Evolutionary conservation across 1,284 basidiomycete genomes (phyloP), one percentile per base, ranked within the genome.

Genomic region (Cutaneotrichosporon dermatis): DNA sequence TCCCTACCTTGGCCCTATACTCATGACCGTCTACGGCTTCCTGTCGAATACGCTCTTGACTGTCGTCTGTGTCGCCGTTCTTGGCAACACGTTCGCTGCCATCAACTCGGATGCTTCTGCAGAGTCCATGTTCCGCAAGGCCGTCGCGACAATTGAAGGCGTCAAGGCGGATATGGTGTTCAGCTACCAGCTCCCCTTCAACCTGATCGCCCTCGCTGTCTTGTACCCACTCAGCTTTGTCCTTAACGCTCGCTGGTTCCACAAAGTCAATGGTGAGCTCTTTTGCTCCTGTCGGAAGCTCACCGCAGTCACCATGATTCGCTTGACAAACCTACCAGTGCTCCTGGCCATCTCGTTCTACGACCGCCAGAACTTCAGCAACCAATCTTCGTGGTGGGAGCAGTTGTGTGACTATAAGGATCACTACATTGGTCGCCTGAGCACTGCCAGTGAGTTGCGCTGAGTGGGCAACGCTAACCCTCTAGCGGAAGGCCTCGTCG

Each of bases 81-180:
- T 97, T 16, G 92, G 91, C 7, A 90, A 96, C 73, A 97, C 93
- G 0, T 97, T 96, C 74, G 86, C 91, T 0, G 89, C 84, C 15
- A 92, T 96, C 69, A 93, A 87, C 63, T 88, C 90, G 66, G 93
- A 96, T 77, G 93, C 93, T 15, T 85, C 85, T 10, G 91, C 92
- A 5, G 93, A 96, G 89, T 89, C 88, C 4, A 92, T 95, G 90
- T 96, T 93, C 75, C 83, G 93, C 54, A 87, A 87, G 72, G 92
- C 92, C 0, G 92, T 94, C 0, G 87, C 85, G 9, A 93, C 91
- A 0, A 86, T 95, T 40, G 92, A 94, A 81, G 92, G 91, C 43
- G 61, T 69, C 60, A 73, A 71, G 65, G 77, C 67, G 52, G 93
- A 96, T 71, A 91, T 86, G 2, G 78, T 97, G 12, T 96, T 96